These are phyloP conservation scores for Leccinum pachyderme DNA, from an alignment of 1,284 basidiomycete species.

Conservation along the genomic window DNA sequence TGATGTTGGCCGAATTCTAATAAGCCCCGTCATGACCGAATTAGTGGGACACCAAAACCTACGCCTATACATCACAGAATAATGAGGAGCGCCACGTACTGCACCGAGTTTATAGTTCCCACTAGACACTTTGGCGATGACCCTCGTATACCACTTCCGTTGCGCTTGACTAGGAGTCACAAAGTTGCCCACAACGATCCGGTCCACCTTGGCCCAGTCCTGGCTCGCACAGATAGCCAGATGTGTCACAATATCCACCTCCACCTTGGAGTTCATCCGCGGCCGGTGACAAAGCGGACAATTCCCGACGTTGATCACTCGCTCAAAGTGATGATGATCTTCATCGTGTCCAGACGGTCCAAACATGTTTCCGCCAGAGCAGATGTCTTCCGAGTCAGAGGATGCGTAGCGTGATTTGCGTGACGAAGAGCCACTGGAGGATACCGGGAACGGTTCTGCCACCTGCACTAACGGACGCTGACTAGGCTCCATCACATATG, in stretches of 20 bases:
- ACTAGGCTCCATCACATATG: slow-evolving; percentile 43
- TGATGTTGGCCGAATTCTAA: slow-evolving; percentile 93
- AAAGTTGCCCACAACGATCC: slow-evolving; percentile 91
- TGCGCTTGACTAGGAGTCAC: slow-evolving; percentile 96
- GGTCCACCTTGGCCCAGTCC: slow-evolving; percentile 88
- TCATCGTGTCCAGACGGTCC: slow-evolving; percentile 2
- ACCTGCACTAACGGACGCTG: slow-evolving; percentile 43
- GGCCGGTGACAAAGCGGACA: slow-evolving; percentile 94
- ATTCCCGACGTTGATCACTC: slow-evolving; percentile 91
- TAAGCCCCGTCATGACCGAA: background rate
- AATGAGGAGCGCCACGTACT: slow-evolving; percentile 40
- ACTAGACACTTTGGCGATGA: slow-evolving; percentile 79
- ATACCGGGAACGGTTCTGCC: slow-evolving; percentile 27
- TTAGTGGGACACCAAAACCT: background rate
- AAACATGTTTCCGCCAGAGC: slow-evolving; percentile 7
- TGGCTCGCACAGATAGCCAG: slow-evolving; percentile 91
- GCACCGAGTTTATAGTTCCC: slow-evolving; percentile 91
- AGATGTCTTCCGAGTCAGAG: slow-evolving; percentile 46
- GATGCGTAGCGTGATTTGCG: slow-evolving; percentile 38
- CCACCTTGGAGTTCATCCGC: slow-evolving; percentile 79
- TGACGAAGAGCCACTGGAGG: slow-evolving; percentile 18
- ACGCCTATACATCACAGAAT: too few species aligned
- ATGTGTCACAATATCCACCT: slow-evolving; percentile 92
- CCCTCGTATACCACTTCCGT: slow-evolving; percentile 93
- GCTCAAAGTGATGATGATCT: slow-evolving; percentile 63